These are phyloP conservation scores for Eutypa lata DNA, from an alignment of 2,329 filamentous ascomycete species.

Conservation along the genomic window DNA sequence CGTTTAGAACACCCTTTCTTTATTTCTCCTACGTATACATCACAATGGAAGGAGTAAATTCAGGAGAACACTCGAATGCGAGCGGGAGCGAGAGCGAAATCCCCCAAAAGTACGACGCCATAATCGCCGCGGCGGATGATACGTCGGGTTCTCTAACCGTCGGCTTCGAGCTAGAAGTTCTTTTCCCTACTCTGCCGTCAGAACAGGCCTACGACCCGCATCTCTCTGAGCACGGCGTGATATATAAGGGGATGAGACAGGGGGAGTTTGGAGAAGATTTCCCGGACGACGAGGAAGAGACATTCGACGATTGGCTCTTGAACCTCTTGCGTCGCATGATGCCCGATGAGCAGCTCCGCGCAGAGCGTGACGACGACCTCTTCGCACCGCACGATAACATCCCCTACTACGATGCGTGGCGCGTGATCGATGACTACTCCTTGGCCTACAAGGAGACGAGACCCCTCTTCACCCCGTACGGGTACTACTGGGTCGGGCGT, in stretches of 20 bases:
- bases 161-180: constrained; percentile 25
- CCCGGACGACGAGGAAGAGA: not conserved
- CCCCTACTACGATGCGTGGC: constrained; percentile 17
- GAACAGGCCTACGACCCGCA: constrained; percentile 5
- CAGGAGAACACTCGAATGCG: too few species aligned
- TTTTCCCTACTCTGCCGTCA: constrained; percentile 8
- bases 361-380: constrained; percentile 9
- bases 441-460: not conserved
- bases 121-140: constrained; percentile 17
- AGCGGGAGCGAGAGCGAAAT: too few species aligned
- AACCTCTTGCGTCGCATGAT: constrained; percentile 2
- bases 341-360: constrained; percentile 8
- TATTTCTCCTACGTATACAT: too few species aligned
- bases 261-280: too few species aligned
- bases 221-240: constrained; percentile 2
- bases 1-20: too few species aligned
- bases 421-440: constrained; percentile 13
- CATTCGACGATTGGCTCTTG: not conserved
- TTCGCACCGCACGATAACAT: constrained; percentile 12
- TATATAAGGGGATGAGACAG: not conserved
- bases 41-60: too few species aligned
- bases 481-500: constrained; percentile 13
- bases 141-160: constrained; percentile 16
- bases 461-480: not conserved
- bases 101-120: constrained; percentile 12